Evolutionary conservation across 2,329 filamentous ascomycete genomes (phyloP).

Genomic region (Sclerotinia minor): DNA sequence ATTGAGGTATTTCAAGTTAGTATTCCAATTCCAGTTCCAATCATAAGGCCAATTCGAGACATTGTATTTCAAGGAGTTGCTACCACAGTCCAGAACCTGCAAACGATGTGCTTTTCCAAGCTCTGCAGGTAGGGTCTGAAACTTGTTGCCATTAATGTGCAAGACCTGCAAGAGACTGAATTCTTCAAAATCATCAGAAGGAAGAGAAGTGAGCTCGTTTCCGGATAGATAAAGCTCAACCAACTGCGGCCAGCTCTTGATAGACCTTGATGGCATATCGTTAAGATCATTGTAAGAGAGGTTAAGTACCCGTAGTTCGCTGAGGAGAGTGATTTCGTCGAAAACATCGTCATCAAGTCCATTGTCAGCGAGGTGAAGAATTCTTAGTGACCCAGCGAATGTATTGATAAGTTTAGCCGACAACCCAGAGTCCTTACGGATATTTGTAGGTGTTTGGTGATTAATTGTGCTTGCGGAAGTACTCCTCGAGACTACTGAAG

Average conservation of each 20-base stretch:
- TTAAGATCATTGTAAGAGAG: slow-evolving; percentile 93
- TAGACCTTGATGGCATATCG: slow-evolving; percentile 84
- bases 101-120: slow-evolving; percentile 92
- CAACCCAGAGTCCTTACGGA: slow-evolving; percentile 84
- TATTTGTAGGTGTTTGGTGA: slow-evolving; percentile 51
- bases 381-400: slow-evolving; percentile 81
- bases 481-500: slow-evolving; percentile 74
- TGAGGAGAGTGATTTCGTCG: slow-evolving; percentile 79
- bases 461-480: slow-evolving; percentile 50
- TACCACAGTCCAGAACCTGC: slow-evolving; percentile 88
- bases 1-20: slow-evolving; percentile 91
- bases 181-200: slow-evolving; percentile 91
- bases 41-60: slow-evolving; percentile 99
- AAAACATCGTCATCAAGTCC: slow-evolving; percentile 93
- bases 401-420: slow-evolving; percentile 79
- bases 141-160: slow-evolving; percentile 97
- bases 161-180: slow-evolving; percentile 83
- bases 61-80: slow-evolving; percentile 96
- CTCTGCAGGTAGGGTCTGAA: slow-evolving; percentile 93
- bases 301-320: slow-evolving; percentile 85
- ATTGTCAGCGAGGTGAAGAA: slow-evolving; percentile 90
- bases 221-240: slow-evolving; percentile 92
- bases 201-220: slow-evolving; percentile 87
- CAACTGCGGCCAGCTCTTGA: slow-evolving; percentile 86
- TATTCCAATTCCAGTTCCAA: slow-evolving; percentile 99